These are phyloP conservation scores for Auricularia sp. DNA, from an alignment of 768 basidiomycete genomes.

Conservation along the genomic window DNA sequence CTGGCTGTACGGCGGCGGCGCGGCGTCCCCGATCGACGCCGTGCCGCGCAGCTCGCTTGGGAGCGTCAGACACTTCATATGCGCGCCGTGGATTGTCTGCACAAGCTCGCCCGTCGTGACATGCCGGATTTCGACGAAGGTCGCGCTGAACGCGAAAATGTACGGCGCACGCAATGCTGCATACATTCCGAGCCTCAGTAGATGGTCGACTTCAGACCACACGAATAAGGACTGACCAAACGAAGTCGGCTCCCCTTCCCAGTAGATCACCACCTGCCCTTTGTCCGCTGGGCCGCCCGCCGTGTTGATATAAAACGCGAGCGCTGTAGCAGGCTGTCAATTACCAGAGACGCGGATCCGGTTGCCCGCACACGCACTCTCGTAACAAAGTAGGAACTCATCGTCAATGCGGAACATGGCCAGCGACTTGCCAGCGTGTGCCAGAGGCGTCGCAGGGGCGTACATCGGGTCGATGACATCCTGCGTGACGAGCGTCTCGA, in stretches of 20 bases:
- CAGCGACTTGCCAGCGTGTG: background rate
- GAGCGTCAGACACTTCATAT: background rate
- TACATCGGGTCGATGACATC: background rate
- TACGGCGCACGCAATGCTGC: background rate
- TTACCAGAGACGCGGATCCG: too few species aligned
- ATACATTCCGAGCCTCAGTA: background rate
- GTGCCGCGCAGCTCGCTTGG: background rate
- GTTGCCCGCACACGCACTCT: background rate
- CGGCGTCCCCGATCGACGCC: background rate
- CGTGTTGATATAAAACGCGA: background rate
- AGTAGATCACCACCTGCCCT: background rate
- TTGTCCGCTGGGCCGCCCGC: background rate
- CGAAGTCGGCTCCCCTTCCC: background rate
- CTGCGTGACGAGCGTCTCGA: background rate
- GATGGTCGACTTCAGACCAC: background rate
- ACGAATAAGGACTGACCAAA: background rate
- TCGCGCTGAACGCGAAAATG: background rate
- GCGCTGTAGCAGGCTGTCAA: background rate
- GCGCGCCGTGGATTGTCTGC: background rate
- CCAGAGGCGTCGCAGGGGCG: background rate
- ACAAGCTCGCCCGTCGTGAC: background rate
- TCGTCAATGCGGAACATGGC: slow-evolving; percentile 1
- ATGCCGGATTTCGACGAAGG: background rate
- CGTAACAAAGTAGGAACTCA: slow-evolving; percentile 1
- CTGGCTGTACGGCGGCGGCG: background rate